Evolutionary conservation across 2,329 filamentous ascomycete species (phyloP), one percentile per base, ranked within the genome.

Genomic region (Lachnellula suecica): DNA sequence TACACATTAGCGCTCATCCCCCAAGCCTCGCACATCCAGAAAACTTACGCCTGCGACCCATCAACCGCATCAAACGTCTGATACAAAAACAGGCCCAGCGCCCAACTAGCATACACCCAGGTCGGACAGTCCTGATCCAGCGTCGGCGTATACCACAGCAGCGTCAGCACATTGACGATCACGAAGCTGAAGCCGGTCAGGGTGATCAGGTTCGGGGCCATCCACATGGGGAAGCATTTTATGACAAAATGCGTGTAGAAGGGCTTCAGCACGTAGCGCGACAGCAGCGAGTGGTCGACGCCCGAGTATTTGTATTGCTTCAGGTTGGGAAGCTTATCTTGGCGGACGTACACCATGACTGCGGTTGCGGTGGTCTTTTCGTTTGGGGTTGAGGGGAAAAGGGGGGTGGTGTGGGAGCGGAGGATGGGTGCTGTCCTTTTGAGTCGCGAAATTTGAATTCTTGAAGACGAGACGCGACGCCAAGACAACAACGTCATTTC

Each of bases 21-120:
- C 23, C 25, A 11, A 23, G 13, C 10, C 8, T 41, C 29, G 10
- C 19, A 13, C 40, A 29, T 4, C 44, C 34, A 3, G 24, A 34
- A 57, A 47, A 81, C 88, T 70, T 78, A 91, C 85, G 94, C 94
- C 71, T 99, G 94, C 25, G 88, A 82, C 47, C 94, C 94, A 72
- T 99, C 94, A 23, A 97, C 91, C 2, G 93, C 94, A 72, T 99
- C 94, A 73, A 99, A 97, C 1, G 93, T 97, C 80, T 99, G 94
- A 72, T 99, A 99, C 47, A 97, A 71, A 70, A 97, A 97, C 60
- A 99, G 74, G 2, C 94, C 94, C 27, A 89, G 71, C 4, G 92
- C 87, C 89, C 92, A 99, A 65, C 84, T 88, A 61, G 87, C 88
- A 76, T 99, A 99, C 15, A 99, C 93, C 94, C 94, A 99, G 2